A percentile compares a stretch with the other conserved stretches of the same genome.
Evolutionary conservation across 768 basidiomycete species (phyloP).

Genomic region (Pisolithus marmoratus): DNA sequence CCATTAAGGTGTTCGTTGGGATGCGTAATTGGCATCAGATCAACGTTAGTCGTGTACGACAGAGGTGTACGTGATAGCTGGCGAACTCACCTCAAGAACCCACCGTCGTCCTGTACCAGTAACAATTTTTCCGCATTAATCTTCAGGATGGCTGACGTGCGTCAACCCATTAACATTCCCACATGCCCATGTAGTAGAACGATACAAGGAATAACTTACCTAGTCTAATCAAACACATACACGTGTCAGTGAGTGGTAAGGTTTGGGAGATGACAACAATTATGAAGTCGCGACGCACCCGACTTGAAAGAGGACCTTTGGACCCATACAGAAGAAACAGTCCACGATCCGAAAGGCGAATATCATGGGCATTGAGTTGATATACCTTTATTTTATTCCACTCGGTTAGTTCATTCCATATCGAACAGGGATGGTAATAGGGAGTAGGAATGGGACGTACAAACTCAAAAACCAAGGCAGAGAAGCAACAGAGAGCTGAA

Average conservation of each 20-base stretch:
- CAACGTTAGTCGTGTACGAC: too few species aligned
- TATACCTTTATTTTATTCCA: slow-evolving; percentile 45
- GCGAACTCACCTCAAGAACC: slow-evolving; percentile 78
- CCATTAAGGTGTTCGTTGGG: too few species aligned
- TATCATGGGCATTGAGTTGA: slow-evolving; percentile 94
- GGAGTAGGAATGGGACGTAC: slow-evolving; percentile 37
- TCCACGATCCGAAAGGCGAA: slow-evolving; percentile 98
- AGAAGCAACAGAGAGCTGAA: slow-evolving; percentile 94
- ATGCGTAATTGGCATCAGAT: too few species aligned
- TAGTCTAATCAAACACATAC: too few species aligned
- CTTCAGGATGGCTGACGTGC: slow-evolving; percentile 80
- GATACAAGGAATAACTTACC: too few species aligned
- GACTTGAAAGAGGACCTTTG: slow-evolving; percentile 97
- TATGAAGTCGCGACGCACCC: slow-evolving; percentile 48
- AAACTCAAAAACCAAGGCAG: slow-evolving; percentile 97
- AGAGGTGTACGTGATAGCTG: too few species aligned
- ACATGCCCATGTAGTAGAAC: background rate
- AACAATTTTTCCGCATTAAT: slow-evolving; percentile 93
- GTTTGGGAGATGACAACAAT: background rate
- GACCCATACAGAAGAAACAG: slow-evolving; percentile 98
- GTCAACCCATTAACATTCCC: slow-evolving; percentile 9
- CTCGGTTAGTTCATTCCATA: slow-evolving; percentile 10
- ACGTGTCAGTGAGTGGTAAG: too few species aligned
- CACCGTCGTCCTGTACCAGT: slow-evolving; percentile 93
- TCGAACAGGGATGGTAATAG: background rate